Percentiles rank a stretch among this genome's conserved stretches.
phyloP scores from a whole-genome alignment of 257 asterid species.

The Scutellaria baicalensis region DNA sequence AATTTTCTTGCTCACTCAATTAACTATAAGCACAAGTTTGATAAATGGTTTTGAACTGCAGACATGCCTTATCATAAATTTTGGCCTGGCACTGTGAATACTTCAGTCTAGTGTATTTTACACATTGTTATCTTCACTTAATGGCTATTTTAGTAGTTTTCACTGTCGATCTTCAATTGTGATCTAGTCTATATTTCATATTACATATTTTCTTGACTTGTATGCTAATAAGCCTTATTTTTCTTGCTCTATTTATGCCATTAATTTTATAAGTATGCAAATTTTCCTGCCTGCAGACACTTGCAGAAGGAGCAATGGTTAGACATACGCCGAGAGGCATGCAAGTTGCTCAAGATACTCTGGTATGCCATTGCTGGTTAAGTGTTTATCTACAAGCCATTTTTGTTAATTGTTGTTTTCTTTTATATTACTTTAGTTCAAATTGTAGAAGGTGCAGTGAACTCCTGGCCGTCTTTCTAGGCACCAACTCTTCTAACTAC shows the following conservation, averaged over 20 bases:
- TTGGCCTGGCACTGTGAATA: background rate
- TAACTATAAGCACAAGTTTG: background rate
- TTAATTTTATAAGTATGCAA: background rate
- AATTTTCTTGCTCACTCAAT: background rate
- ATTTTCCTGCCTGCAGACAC: slow-evolving; percentile 44
- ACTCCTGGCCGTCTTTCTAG: no score
- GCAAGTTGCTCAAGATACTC: slow-evolving; percentile 80
- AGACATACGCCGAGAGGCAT: slow-evolving; percentile 84
- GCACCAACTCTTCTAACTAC: no score
- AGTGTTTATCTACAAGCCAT: background rate
- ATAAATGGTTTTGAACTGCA: background rate
- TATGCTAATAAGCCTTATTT: background rate
- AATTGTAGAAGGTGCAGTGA: no score
- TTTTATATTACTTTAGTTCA: no score
- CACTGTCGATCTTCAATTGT: background rate
- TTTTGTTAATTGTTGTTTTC: background rate
- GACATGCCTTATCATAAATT: background rate
- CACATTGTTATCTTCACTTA: background rate
- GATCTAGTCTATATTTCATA: background rate
- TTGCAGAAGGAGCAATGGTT: slow-evolving; percentile 80
- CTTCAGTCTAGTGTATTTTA: background rate
- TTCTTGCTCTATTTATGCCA: background rate
- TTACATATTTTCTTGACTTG: background rate
- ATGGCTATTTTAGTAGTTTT: background rate
- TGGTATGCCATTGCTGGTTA: slow-evolving; percentile 40